Percentiles rank a stretch among this genome's conserved stretches.
Conservation (phyloP, 306 rosid genomes). For the Dryas octopetala region DNA sequence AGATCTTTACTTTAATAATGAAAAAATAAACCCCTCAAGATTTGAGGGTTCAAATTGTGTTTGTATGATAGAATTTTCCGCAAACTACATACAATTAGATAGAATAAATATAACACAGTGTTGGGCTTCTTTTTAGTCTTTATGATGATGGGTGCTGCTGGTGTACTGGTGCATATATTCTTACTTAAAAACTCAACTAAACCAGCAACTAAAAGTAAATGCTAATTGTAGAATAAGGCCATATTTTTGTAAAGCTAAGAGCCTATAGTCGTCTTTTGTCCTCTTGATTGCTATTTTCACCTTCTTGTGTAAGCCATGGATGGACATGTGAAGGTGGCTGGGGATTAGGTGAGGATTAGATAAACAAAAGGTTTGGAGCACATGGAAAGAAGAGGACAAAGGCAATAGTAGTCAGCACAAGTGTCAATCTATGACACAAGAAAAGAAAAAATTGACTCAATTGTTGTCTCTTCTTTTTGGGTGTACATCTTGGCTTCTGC, state of each 20-base stretch:
- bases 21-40: too few species aligned
- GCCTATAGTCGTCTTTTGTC: background rate
- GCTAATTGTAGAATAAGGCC: background rate
- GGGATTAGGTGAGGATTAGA: conserved; percentile 37
- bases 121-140: too few species aligned
- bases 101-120: too few species aligned
- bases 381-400: conserved; percentile 28
- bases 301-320: conserved; percentile 13
- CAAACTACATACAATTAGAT: too few species aligned
- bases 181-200: too few species aligned
- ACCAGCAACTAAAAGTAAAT: too few species aligned
- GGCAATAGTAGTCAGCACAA: conserved; percentile 1
- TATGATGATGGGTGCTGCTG: too few species aligned
- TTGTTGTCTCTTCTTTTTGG: conserved; percentile 27
- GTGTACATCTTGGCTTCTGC: conserved; percentile 9
- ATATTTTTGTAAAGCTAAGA: background rate
- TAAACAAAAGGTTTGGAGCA: conserved; percentile 22
- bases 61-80: too few species aligned
- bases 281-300: conserved; percentile 2
- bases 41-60: too few species aligned
- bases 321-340: conserved; percentile 20
- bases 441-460: background rate
- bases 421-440: conserved; percentile 3
- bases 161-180: too few species aligned
- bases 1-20: too few species aligned